These are phyloP conservation scores for Pseudopyrenochaeta lycopersici DNA, from an alignment of 2,329 filamentous ascomycete species.

Conservation along the genomic window DNA sequence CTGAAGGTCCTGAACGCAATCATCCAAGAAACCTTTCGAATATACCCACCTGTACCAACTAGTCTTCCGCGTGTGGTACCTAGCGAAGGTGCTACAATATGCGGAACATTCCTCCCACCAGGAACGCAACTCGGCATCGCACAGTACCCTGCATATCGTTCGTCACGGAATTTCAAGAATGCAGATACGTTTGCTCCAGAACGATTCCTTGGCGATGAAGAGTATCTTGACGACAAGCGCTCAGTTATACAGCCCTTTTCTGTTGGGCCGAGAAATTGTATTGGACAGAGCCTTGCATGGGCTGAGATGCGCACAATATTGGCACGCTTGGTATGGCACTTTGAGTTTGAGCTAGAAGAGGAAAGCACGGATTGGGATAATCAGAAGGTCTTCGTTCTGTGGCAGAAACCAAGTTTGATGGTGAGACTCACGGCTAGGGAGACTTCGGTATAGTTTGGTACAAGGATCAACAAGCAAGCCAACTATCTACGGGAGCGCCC, in stretches of 20 bases:
- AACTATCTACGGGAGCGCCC: too few relatives aligned
- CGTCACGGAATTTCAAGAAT: slow-evolving; percentile 18
- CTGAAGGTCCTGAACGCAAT: slow-evolving; percentile 25
- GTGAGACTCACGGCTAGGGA: slow-evolving; percentile 14
- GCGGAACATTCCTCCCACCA: slow-evolving; percentile 17
- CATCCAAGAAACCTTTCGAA: slow-evolving; percentile 27
- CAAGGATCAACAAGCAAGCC: too few relatives aligned
- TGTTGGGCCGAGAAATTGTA: slow-evolving; percentile 27
- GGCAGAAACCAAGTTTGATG: slow-evolving; percentile 35
- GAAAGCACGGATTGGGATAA: slow-evolving; percentile 24
- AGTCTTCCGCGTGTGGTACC: slow-evolving; percentile 17
- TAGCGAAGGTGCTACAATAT: slow-evolving; percentile 15
- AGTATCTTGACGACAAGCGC: slow-evolving; percentile 38
- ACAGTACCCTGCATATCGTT: slow-evolving; percentile 21
- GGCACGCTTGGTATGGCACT: slow-evolving; percentile 44
- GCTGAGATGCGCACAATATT: slow-evolving; percentile 48
- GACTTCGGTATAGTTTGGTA: background rate
- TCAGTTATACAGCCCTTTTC: slow-evolving; percentile 34
- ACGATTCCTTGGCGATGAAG: slow-evolving; percentile 17
- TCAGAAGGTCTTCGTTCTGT: slow-evolving; percentile 44
- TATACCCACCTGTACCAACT: slow-evolving; percentile 24
- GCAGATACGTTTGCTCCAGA: slow-evolving; percentile 22
- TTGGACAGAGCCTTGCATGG: slow-evolving; percentile 32
- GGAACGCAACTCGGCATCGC: slow-evolving; percentile 19
- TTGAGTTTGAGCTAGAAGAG: slow-evolving; percentile 41